These are phyloP conservation scores for Thuidium tamariscinum DNA, from an alignment of 225 moss, liverwort and hornwort genomes.

Conservation along the genomic window DNA sequence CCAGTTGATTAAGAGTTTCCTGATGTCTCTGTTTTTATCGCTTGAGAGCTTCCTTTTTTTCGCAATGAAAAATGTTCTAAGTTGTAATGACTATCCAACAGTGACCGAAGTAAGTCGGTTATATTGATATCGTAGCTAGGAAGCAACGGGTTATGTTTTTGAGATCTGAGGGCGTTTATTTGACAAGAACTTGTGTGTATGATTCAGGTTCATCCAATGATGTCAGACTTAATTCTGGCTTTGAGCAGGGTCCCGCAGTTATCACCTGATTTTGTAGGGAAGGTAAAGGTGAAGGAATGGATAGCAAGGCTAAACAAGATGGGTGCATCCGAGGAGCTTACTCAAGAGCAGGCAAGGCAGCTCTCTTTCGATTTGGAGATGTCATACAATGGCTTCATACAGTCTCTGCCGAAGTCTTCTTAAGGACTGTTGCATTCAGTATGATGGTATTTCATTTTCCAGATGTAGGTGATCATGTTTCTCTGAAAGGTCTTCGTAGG, in stretches of 20 bases:
- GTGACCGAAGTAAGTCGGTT: not conserved
- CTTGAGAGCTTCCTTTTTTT: not conserved
- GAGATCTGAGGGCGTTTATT: not conserved
- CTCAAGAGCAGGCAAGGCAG: conserved; percentile 87
- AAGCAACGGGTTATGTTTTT: not conserved
- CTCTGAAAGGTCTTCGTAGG: not conserved
- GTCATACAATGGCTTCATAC: conserved; percentile 91
- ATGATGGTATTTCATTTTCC: not conserved
- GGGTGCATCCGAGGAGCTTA: conserved; percentile 89
- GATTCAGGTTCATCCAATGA: conserved; percentile 88
- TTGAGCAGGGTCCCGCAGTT: conserved; percentile 82
- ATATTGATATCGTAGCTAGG: not conserved
- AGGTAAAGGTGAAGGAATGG: conserved; percentile 95
- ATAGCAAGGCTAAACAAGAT: conserved; percentile 86
- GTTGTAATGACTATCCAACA: not conserved
- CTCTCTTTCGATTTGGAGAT: conserved; percentile 91
- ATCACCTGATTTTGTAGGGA: conserved; percentile 86
- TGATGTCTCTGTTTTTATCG: not conserved
- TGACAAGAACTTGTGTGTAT: conserved; percentile 12
- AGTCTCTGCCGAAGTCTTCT: conserved; percentile 79
- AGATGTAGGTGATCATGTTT: not conserved
- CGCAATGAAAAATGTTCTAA: not conserved
- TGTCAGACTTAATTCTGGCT: conserved; percentile 79
- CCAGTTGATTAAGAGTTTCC: not conserved
- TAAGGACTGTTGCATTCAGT: conserved; percentile 8